Evolutionary conservation across 371 early-diverging fungal species (phyloP), one percentile per base, ranked within the genome.

Genomic region (Mucor piriformis): DNA sequence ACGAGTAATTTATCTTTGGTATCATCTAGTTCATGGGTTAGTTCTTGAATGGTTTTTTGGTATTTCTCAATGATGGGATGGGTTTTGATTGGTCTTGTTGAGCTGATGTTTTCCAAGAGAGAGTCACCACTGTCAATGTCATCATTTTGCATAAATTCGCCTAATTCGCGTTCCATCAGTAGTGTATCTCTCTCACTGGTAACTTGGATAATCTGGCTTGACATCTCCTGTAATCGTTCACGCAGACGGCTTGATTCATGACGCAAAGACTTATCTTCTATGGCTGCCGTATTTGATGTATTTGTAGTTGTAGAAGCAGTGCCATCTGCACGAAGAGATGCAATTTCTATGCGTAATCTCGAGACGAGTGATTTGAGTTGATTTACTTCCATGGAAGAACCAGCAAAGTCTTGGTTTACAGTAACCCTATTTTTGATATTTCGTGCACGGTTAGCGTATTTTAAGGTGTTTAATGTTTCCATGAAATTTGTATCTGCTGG

Each of bases 381-480:
- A 57, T 85, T 83, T n/a, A 88, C 74, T 72, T 90, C 88, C 20
- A 72, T 64, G 34, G 69, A 77, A 3, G 68, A 63, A 42, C 81
- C 82, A 44, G 67, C 71, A 54, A 75, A 83, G 34, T 88, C 88
- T 52, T 86, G 88, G 63, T 91, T 91, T 52, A 94, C 79, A 21
- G 79, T 82, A 6, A 87, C 90, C n/a, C 82, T 73, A 70, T 95
- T 95, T 58, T 90, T 90, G 67, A 95, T 93, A 57, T 92, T 91
- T 15, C 92, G 74, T 8, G 93, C 93, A 2, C 95, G 83, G 63
- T 90, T 89, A 4, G 96, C 95, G 69, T 95, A 97, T 60, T 90
- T 87, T 33, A 97, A 79, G 15, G 97, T 96, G 67, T 90, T 95
- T 55, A 75, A 61, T 18, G 98, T 93, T 73, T 99, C 99, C 51